Conservation (phyloP, 1,284 basidiomycete genomes). For the Malassezia caprae region DNA sequence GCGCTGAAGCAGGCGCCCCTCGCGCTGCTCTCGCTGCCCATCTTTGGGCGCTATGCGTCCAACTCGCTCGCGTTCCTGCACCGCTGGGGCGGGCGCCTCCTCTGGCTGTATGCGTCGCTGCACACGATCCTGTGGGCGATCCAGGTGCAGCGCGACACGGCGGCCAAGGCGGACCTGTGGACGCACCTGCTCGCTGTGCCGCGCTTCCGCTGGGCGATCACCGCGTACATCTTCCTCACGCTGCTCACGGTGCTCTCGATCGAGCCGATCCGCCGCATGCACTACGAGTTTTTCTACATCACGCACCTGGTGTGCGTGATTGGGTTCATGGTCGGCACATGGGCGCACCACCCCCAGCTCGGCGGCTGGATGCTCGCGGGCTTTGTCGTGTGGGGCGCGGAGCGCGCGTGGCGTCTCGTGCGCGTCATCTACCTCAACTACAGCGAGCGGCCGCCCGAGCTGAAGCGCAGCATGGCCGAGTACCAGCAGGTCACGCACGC, state of each 20-base stretch:
- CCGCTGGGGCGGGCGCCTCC: slow-evolving; percentile 62
- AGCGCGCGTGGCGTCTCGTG: slow-evolving; percentile 10
- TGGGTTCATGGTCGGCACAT: slow-evolving; percentile 43
- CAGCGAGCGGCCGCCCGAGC: not conserved
- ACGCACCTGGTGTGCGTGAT: slow-evolving; percentile 56
- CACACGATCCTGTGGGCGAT: slow-evolving; percentile 69
- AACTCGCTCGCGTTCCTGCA: slow-evolving; percentile 68
- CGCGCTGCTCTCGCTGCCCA: slow-evolving; percentile 64
- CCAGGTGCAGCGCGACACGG: slow-evolving; percentile 55
- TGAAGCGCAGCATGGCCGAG: not conserved
- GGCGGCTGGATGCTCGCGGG: slow-evolving; percentile 57
- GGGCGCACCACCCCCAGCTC: slow-evolving; percentile 51
- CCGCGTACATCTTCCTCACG: slow-evolving; percentile 63
- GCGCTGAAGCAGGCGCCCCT: slow-evolving; percentile 73
- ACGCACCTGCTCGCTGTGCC: slow-evolving; percentile 59
- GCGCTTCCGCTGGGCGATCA: slow-evolving; percentile 65
- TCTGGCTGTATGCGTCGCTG: slow-evolving; percentile 61
- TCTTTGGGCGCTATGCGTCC: slow-evolving; percentile 61
- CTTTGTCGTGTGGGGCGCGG: slow-evolving; percentile 57
- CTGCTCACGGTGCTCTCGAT: slow-evolving; percentile 60
- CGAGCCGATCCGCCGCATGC: slow-evolving; percentile 57
- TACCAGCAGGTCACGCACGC: not conserved
- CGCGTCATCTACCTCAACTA: slow-evolving; percentile 12
- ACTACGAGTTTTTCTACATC: slow-evolving; percentile 69
- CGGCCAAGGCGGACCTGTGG: slow-evolving; percentile 56